phyloP scores from a whole-genome alignment of 2,329 filamentous ascomycete genomes.

The Fusarium veterinarium region DNA sequence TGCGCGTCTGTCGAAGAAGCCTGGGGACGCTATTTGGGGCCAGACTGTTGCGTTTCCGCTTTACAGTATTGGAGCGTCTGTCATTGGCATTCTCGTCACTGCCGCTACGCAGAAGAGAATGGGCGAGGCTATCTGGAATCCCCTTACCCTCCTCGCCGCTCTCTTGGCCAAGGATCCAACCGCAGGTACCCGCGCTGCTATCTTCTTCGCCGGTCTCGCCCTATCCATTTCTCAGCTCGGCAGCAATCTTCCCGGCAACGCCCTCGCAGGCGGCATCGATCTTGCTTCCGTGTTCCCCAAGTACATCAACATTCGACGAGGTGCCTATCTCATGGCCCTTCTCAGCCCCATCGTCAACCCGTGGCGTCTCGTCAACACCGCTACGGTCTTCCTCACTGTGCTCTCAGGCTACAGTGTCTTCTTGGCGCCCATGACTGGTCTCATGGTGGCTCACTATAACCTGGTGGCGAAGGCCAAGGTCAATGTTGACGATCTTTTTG shows the following conservation, averaged over 20 bases:
- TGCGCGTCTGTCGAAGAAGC: constrained; percentile 49
- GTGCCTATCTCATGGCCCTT: constrained; percentile 52
- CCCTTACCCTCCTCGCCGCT: constrained; percentile 49
- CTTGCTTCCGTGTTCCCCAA: constrained; percentile 53
- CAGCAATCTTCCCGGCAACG: constrained; percentile 53
- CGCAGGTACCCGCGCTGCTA: constrained; percentile 50
- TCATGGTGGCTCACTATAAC: constrained; percentile 53
- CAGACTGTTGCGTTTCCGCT: constrained; percentile 52
- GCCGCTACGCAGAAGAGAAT: constrained; percentile 53
- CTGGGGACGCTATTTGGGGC: constrained; percentile 50
- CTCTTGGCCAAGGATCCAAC: constrained; percentile 47
- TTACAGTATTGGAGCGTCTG: constrained; percentile 50
- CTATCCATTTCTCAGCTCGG: constrained; percentile 53
- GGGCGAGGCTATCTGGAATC: constrained; percentile 54
- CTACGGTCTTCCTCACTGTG: constrained; percentile 52
- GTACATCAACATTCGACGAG: constrained; percentile 54
- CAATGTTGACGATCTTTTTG: constrained; percentile 52
- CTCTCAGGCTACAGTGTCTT: constrained; percentile 53
- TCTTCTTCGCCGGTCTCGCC: constrained; percentile 54
- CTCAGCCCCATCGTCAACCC: constrained; percentile 53
- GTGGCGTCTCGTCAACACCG: constrained; percentile 53
- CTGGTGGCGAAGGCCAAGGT: constrained; percentile 50
- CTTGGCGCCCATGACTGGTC: constrained; percentile 53
- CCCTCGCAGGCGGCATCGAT: constrained; percentile 54
- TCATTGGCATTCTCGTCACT: constrained; percentile 56